Evolutionary conservation across 2,329 filamentous ascomycete species (phyloP).

Genomic region (Fusarium bulbicola): DNA sequence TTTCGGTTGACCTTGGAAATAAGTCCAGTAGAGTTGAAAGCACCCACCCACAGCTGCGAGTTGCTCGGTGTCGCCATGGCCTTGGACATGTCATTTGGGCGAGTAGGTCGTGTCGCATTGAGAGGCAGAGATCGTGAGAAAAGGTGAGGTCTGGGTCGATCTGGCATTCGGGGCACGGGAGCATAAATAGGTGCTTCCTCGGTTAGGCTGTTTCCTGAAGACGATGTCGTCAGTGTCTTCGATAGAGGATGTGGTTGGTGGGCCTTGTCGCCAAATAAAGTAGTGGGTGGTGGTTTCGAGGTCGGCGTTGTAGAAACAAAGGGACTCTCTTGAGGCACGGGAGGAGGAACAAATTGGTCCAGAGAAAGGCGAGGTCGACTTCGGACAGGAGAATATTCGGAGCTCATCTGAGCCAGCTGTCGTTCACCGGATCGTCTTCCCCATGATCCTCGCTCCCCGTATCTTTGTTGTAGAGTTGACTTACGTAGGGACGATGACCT

Average conservation of each 20-base stretch:
- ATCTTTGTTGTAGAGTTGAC: slow-evolving; percentile 87
- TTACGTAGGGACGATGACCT: slow-evolving; percentile 82
- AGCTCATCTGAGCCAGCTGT: slow-evolving; percentile 59
- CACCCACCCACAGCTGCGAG: slow-evolving; percentile 72
- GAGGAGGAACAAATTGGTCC: slow-evolving; percentile 77
- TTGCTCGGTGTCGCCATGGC: slow-evolving; percentile 57
- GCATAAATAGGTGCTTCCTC: slow-evolving; percentile 67
- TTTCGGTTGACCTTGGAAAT: slow-evolving; percentile 94
- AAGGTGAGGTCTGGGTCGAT: slow-evolving; percentile 44
- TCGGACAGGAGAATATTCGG: slow-evolving; percentile 66
- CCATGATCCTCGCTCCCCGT: slow-evolving; percentile 73
- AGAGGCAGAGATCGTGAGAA: slow-evolving; percentile 53
- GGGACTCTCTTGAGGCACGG: slow-evolving; percentile 68
- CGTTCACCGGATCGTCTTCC: slow-evolving; percentile 67
- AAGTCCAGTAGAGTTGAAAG: slow-evolving; percentile 93
- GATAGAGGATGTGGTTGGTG: slow-evolving; percentile 84
- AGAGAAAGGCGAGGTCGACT: slow-evolving; percentile 79
- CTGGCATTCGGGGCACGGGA: slow-evolving; percentile 42
- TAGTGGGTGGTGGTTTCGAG: slow-evolving; percentile 56
- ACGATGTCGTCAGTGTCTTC: slow-evolving; percentile 85
- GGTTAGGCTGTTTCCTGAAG: slow-evolving; percentile 78
- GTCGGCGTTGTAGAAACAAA: slow-evolving; percentile 66
- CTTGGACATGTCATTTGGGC: slow-evolving; percentile 45
- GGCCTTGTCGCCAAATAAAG: slow-evolving; percentile 51
- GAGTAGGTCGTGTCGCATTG: slow-evolving; percentile 50